Evolutionary conservation across 352 stramenopile species (phyloP), one percentile per base, ranked within the genome.

Genomic region (Bremia lactucae): DNA sequence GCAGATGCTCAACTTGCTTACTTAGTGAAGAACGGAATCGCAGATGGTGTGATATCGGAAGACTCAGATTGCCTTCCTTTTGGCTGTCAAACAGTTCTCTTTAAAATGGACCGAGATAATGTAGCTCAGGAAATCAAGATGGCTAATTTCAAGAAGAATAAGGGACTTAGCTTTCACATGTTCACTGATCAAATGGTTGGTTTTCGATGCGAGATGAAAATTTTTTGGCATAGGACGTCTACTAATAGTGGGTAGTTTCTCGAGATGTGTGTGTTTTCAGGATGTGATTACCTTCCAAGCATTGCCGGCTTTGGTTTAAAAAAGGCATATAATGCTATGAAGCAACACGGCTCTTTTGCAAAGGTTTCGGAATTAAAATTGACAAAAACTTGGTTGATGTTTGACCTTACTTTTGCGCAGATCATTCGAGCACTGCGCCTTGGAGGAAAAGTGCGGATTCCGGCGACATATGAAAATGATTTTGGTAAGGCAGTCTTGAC

Each of bases 1-100:
- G 95, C 95, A 9, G 96, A 99, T 49, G 94, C 95, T 2, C 94
- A 98, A 65, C 74, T 98, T 42, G 90, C 93, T 2, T 97, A 83
- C 52, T 59, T 98, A 19, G 67, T 72, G 24, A 73, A 75, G 42
- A 56, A 65, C 16, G 64, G 67, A 6, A 46, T 95, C n/a, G 82
- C 92, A 10, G 87, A 98, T 45, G 78, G 79, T 25, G 90, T 98
- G 26, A 93, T 98, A 36, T 94, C 89, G 6, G 95, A 98, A 60
- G 95, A 98, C 51, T 96, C 84, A 22, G 95, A 98, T 55, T 93
- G 72, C 35, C 68, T 98, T 23, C 72, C 84, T 5, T 98, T 96
- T 52, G 85, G 92, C 13, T 97, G 88, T 46, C 31, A 63, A 43
- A 83, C 62, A 14, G 76, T 98, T 10, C 72, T 98, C 5, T 98